These are phyloP conservation scores for Chlorella sp. DNA, from an alignment of 139 green algal species.

Conservation along the genomic window DNA sequence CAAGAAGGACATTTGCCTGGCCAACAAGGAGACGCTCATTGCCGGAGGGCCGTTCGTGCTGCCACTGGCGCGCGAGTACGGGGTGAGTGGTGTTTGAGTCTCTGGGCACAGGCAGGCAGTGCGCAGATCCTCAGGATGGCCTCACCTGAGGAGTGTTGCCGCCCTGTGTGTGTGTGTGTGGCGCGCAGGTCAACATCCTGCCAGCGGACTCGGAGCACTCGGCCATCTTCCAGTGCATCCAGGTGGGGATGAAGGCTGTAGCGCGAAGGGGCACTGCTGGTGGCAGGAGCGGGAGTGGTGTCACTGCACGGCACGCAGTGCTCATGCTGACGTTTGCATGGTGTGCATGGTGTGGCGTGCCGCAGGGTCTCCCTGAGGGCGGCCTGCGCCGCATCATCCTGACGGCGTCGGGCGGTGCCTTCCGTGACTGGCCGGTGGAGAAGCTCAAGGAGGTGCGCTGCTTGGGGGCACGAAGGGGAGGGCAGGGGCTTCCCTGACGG, in stretches of 20 bases:
- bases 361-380: conserved; percentile 78
- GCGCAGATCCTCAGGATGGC: too few relatives aligned
- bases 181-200: too few relatives aligned
- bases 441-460: conserved; percentile 67
- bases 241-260: too few relatives aligned
- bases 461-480: too few relatives aligned
- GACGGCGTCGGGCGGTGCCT: conserved; percentile 95
- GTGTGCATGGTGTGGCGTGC: background rate
- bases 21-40: conserved; percentile 99
- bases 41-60: conserved; percentile 91
- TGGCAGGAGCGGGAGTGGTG: too few relatives aligned
- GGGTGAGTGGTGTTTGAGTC: too few relatives aligned
- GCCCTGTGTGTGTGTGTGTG: too few relatives aligned
- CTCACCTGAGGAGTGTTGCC: too few relatives aligned
- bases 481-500: too few relatives aligned
- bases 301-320: too few relatives aligned
- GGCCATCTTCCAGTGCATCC: conserved; percentile 96
- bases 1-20: conserved; percentile 97
- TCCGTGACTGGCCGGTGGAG: conserved; percentile 92
- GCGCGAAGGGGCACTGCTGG: too few relatives aligned
- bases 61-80: conserved; percentile 85
- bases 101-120: too few relatives aligned
- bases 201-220: conserved; percentile 97
- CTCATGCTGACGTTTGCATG: background rate
- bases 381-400: conserved; percentile 96